phyloP scores from a whole-genome alignment of 2,329 filamentous ascomycete species.

The Botryotinia convoluta region DNA sequence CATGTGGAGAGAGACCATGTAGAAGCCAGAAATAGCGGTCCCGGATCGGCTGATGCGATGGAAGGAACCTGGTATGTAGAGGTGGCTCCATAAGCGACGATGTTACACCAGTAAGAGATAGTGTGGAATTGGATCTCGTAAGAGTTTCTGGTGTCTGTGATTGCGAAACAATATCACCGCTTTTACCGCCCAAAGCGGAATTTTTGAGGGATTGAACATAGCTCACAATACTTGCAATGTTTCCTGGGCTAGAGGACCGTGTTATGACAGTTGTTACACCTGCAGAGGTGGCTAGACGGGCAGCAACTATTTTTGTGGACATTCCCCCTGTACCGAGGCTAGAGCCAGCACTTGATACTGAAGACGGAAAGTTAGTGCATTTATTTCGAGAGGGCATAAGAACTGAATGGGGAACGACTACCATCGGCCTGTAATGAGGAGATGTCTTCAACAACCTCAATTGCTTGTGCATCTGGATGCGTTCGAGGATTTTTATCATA shows the following conservation, averaged over 20 bases:
- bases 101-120: conserved; percentile 20
- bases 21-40: conserved; percentile 97
- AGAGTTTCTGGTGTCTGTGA: conserved; percentile 26
- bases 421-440: conserved; percentile 76
- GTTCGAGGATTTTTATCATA: conserved; percentile 94
- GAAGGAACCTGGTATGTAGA: conserved; percentile 89
- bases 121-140: conserved; percentile 20
- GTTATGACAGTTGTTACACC: conserved; percentile 97
- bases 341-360: conserved; percentile 85
- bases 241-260: conserved; percentile 86
- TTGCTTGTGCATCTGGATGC: conserved; percentile 80
- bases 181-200: conserved; percentile 26
- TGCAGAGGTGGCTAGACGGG: conserved; percentile 85
- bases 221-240: conserved; percentile 81
- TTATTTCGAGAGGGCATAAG: background rate
- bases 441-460: conserved; percentile 91
- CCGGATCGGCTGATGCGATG: conserved; percentile 77
- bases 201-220: conserved; percentile 66
- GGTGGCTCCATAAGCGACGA: conserved; percentile 47
- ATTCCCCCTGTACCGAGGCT: conserved; percentile 91
- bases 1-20: conserved; percentile 85
- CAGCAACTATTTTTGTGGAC: conserved; percentile 95
- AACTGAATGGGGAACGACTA: conserved; percentile 36
- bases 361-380: background rate
- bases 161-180: conserved; percentile 23